These are phyloP conservation scores for Staphylotrichum longicolle DNA, from an alignment of 495 filamentous ascomycete genomes.

Conservation along the genomic window DNA sequence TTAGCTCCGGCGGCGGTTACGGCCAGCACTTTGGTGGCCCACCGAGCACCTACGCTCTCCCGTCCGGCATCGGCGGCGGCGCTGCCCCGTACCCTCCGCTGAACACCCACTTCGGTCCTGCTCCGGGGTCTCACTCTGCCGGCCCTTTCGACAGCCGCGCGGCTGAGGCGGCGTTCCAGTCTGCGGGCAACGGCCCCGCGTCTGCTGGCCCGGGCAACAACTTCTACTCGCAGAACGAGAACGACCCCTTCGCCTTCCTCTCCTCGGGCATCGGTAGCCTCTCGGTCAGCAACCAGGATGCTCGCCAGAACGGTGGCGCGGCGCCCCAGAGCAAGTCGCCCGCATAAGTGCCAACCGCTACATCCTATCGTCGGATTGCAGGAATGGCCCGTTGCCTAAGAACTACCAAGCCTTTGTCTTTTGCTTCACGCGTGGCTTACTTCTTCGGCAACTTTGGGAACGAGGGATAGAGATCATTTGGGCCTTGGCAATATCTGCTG, in stretches of 20 bases:
- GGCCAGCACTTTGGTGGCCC: conserved; percentile 88
- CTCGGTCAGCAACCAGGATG: conserved; percentile 78
- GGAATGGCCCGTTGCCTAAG: conserved; percentile 20
- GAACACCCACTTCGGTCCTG: conserved; percentile 71
- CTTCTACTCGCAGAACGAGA: conserved; percentile 59
- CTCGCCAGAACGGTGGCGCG: conserved; percentile 73
- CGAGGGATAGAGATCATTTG: conserved; percentile 37
- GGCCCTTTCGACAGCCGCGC: conserved; percentile 92
- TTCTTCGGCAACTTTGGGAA: conserved; percentile 30
- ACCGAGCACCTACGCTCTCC: conserved; percentile 84
- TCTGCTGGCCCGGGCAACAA: conserved; percentile 63
- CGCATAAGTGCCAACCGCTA: conserved; percentile 41
- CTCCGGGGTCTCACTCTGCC: conserved; percentile 72
- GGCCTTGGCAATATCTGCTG: conserved; percentile 41
- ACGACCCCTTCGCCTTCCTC: conserved; percentile 87
- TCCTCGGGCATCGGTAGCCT: conserved; percentile 76
- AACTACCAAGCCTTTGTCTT: conserved; percentile 21
- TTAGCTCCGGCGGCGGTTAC: conserved; percentile 71
- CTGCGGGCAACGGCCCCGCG: conserved; percentile 70
- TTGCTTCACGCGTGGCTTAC: conserved; percentile 31
- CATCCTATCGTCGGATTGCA: conserved; percentile 14
- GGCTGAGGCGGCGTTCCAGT: conserved; percentile 86
- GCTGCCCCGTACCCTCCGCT: conserved; percentile 79
- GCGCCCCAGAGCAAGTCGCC: conserved; percentile 62
- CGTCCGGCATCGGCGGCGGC: conserved; percentile 80